These are phyloP conservation scores for Actinomucor elegans DNA, from an alignment of 371 early-diverging fungal genomes.

Conservation along the genomic window DNA sequence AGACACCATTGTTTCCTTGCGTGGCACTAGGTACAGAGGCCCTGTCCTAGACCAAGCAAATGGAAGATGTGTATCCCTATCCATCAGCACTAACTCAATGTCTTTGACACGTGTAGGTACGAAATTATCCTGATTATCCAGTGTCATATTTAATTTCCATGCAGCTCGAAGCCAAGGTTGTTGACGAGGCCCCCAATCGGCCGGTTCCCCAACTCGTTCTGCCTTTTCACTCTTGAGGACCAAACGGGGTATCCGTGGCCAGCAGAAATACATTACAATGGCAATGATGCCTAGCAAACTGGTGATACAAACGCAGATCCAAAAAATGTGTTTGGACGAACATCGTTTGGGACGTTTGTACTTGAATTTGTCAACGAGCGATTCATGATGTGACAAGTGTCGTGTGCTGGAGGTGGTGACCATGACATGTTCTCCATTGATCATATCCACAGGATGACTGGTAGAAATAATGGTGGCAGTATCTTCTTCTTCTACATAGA, in stretches of 20 bases:
- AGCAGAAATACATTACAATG: slow-evolving; percentile 16
- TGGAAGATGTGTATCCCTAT: slow-evolving; percentile 16
- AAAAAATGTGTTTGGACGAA: neutral
- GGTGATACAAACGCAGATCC: neutral
- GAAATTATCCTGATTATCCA: slow-evolving; percentile 22
- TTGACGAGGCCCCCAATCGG: slow-evolving; percentile 20
- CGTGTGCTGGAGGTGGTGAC: neutral
- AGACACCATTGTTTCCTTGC: neutral
- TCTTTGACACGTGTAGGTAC: slow-evolving; percentile 15
- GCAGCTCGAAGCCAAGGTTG: slow-evolving; percentile 18
- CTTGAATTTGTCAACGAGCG: neutral
- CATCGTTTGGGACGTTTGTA: neutral
- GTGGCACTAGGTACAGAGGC: slow-evolving; percentile 2
- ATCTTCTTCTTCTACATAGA: slow-evolving; percentile 27
- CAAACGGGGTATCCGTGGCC: slow-evolving; percentile 22
- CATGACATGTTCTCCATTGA: slow-evolving; percentile 9
- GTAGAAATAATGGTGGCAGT: neutral
- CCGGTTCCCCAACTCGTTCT: slow-evolving; percentile 24
- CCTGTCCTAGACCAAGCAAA: slow-evolving; percentile 19
- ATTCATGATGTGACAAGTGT: neutral
- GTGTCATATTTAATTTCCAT: slow-evolving; percentile 25
- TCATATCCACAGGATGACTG: slow-evolving; percentile 10
- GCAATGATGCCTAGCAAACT: neutral
- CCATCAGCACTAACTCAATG: slow-evolving; percentile 14
- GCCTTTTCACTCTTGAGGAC: slow-evolving; percentile 11